phyloP scores from a whole-genome alignment of 108 stramenopile genomes.

The Fragilaria radians region DNA sequence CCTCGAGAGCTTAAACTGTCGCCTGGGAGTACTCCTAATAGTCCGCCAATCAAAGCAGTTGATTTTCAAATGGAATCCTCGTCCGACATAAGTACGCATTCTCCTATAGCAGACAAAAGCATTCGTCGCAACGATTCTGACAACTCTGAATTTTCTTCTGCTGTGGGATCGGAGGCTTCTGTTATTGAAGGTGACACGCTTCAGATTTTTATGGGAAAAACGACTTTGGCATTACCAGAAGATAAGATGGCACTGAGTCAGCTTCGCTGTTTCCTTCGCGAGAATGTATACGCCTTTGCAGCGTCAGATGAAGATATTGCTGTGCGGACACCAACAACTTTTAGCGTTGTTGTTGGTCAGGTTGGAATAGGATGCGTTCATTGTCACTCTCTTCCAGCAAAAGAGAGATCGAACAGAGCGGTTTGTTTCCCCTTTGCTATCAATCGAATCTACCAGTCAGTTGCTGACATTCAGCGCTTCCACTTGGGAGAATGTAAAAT shows the following conservation, averaged over 20 bases:
- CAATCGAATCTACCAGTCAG: conserved; percentile 82
- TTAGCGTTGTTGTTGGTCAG: conserved; percentile 56
- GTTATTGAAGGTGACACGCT: neutral
- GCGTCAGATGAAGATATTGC: conserved; percentile 83
- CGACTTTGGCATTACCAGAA: conserved; percentile 49
- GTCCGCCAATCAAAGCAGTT: neutral
- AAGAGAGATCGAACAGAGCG: conserved; percentile 71
- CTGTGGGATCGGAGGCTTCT: neutral
- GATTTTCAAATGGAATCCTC: neutral
- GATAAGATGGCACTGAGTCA: conserved; percentile 70
- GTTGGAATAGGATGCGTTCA: conserved; percentile 41
- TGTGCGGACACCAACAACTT: conserved; percentile 81
- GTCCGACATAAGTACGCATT: neutral
- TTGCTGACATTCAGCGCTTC: conserved; percentile 87
- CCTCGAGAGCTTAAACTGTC: neutral
- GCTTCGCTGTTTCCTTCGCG: conserved; percentile 79
- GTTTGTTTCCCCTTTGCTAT: conserved; percentile 88
- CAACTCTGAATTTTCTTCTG: neutral
- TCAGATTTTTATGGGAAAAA: conserved; percentile 50
- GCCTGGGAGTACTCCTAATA: neutral
- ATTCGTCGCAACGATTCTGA: neutral
- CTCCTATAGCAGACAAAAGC: neutral
- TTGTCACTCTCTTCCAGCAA: conserved; percentile 62
- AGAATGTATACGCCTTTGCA: conserved; percentile 78
- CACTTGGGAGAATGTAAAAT: conserved; percentile 79